Evolutionary conservation across 2,329 filamentous ascomycete genomes (phyloP), one percentile per base, ranked within the genome.

Genomic region (Trichoderma afroharzianum): DNA sequence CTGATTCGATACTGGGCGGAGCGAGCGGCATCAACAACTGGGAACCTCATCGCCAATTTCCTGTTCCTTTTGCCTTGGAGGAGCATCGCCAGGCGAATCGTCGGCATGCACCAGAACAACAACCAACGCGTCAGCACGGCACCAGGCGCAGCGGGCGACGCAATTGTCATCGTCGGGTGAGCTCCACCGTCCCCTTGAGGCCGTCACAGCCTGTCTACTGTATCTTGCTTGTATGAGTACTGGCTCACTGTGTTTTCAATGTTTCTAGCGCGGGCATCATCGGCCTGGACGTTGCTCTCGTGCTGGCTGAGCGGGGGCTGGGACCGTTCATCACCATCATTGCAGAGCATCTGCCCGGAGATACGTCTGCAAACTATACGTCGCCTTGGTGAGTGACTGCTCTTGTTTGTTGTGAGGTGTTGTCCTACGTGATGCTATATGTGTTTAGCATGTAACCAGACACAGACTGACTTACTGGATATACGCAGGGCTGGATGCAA

Each of bases 271-370:
- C 80, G 1, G 82, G 81, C 61, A 81, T 83, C 67, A 81, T 82
- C 53, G 81, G 81, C 67, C 78, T 83, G 6, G 78, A 83, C 62
- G 80, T 82, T 1, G 81, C 81, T 28, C 73, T 81, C 14, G 79
- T 81, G 11, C 79, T 83, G 21, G 75, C 77, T 3, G 74, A 79
- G 57, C 76, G 77, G 28, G 83, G 83, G 53, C 77, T 79, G 24
- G 78, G 78, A 1, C 75, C 72, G 1, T 72, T 74, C 7, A 77
- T 80, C 24, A 83, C 82, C 4, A 76, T 84, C 11, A 72, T 83
- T 8, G 82, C 82, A 11, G 81, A 84, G 69, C 76, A 83, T 67
- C 76, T 83, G 1, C 83, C 82, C 0, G 82, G 82, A 7, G 82
- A 84, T 68, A 81, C 79, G 0, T 76, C 78, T 0, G 71, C 77